These are phyloP conservation scores for Neurospora sp. DNA, from an alignment of 495 filamentous ascomycete genomes.

Conservation along the genomic window DNA sequence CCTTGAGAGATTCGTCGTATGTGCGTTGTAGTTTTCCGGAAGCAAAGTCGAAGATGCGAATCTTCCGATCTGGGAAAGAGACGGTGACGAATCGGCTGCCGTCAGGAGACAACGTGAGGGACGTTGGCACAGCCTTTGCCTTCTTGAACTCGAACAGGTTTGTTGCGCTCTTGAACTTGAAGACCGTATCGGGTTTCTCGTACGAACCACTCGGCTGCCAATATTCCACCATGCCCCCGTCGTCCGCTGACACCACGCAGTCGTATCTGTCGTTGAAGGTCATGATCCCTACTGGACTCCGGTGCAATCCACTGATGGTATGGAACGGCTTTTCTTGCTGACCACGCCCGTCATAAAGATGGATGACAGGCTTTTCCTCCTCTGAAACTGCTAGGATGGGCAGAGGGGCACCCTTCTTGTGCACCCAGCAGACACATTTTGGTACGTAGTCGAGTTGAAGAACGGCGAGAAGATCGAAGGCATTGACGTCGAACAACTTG, in stretches of 20 bases:
- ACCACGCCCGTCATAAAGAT: conserved; percentile 82
- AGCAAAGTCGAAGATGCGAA: conserved; percentile 87
- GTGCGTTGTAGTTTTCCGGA: conserved; percentile 80
- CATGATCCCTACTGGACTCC: conserved; percentile 69
- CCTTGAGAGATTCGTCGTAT: conserved; percentile 86
- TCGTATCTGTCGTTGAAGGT: conserved; percentile 83
- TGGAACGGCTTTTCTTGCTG: conserved; percentile 66
- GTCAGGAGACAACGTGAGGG: conserved; percentile 78
- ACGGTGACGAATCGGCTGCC: conserved; percentile 79
- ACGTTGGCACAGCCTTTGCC: conserved; percentile 73
- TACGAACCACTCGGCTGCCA: conserved; percentile 74
- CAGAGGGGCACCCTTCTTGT: conserved; percentile 74
- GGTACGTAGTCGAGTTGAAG: conserved; percentile 64
- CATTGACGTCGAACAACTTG: conserved; percentile 94
- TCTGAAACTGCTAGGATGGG: conserved; percentile 88
- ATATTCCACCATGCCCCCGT: conserved; percentile 93
- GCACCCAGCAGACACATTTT: conserved; percentile 84
- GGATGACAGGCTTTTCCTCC: conserved; percentile 57
- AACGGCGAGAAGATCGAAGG: conserved; percentile 82
- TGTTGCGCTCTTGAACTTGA: conserved; percentile 82
- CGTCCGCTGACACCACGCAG: conserved; percentile 82
- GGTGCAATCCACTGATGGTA: conserved; percentile 63
- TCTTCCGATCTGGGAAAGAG: conserved; percentile 86
- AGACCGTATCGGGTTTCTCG: conserved; percentile 88
- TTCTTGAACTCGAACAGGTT: conserved; percentile 96